These are phyloP conservation scores for Apiospora marii DNA, from an alignment of 2,329 filamentous ascomycete genomes.

Conservation along the genomic window DNA sequence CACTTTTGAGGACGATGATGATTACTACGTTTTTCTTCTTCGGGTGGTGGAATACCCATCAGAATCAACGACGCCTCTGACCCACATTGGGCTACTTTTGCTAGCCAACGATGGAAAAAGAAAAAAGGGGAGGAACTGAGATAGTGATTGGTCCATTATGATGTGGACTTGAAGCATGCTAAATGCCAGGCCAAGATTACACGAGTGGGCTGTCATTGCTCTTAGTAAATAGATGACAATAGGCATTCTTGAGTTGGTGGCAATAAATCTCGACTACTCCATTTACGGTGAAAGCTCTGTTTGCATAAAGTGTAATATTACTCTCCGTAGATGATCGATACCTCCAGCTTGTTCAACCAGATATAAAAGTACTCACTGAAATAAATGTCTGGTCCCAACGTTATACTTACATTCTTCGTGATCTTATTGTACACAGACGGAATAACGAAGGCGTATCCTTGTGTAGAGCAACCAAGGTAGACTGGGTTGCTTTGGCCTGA, in stretches of 20 bases:
- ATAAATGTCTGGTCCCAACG: not conserved
- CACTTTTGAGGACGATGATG: constrained; percentile 22
- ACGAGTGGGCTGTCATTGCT: not conserved
- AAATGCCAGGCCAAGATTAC: constrained; percentile 12
- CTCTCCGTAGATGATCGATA: not conserved
- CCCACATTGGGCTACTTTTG: not conserved
- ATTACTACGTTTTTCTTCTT: constrained; percentile 22
- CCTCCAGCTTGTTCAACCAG: not conserved
- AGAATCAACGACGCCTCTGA: constrained; percentile 13
- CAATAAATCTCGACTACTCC: constrained; percentile 17
- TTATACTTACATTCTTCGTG: not conserved
- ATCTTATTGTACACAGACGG: not conserved
- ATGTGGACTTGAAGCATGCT: not conserved
- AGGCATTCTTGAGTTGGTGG: constrained; percentile 12
- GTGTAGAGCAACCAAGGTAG: no score
- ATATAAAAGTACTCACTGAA: not conserved
- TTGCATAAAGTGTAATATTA: not conserved
- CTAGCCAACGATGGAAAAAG: not conserved
- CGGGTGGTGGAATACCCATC: constrained; percentile 1
- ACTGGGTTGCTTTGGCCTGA: no score
- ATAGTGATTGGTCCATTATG: not conserved
- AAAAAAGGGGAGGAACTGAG: not conserved
- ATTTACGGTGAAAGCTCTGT: not conserved
- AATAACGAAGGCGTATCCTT: no score
- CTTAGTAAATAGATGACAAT: constrained; percentile 4